Evolutionary conservation across 208 protist genomes (phyloP).

Genomic region (Perkinsela sp.): DNA sequence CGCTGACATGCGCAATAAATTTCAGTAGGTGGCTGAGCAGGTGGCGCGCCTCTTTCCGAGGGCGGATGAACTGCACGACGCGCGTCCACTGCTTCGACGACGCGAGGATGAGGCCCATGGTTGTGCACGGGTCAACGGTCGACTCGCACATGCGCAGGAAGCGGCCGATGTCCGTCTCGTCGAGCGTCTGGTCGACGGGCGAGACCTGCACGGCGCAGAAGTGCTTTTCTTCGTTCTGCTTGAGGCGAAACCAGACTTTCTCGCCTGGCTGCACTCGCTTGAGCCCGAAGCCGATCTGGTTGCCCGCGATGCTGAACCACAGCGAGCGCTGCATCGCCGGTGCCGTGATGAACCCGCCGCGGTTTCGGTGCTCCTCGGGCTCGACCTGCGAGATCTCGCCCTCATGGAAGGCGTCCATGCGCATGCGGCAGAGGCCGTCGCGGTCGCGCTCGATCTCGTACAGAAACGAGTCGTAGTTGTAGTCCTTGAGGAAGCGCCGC

Average conservation of each 20-base stretch:
- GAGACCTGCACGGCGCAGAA: background rate
- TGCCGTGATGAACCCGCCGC: background rate
- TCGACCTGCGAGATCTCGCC: background rate
- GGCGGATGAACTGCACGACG: background rate
- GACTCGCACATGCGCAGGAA: background rate
- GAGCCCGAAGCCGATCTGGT: background rate
- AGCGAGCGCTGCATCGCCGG: background rate
- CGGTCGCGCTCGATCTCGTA: background rate
- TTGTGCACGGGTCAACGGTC: background rate
- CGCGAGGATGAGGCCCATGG: background rate
- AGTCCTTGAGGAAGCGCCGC: background rate
- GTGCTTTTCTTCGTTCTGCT: background rate
- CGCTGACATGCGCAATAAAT: background rate
- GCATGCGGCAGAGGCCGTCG: background rate
- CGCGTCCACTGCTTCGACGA: background rate
- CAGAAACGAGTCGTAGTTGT: background rate
- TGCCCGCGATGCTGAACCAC: background rate
- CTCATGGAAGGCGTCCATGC: background rate
- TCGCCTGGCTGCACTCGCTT: background rate
- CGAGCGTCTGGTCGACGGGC: background rate
- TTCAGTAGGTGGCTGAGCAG: background rate
- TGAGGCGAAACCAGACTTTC: constrained; percentile 1
- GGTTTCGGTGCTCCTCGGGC: background rate
- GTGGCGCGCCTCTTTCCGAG: background rate
- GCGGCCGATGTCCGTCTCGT: background rate